Base-by-base conservation (phyloP, 2,329 filamentous ascomycete species). In the Paecilomyces sp. region DNA sequence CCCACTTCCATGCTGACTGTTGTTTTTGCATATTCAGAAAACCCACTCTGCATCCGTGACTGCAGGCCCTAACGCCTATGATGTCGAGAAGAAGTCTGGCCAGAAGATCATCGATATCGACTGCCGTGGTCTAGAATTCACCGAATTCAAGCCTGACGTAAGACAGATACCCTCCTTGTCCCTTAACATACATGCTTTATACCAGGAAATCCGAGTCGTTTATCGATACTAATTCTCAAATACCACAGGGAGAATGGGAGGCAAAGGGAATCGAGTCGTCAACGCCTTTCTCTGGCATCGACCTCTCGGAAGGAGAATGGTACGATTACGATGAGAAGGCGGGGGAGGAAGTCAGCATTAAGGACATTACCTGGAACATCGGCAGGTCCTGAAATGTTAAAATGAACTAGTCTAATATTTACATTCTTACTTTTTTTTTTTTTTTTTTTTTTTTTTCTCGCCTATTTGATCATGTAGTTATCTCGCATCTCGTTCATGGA, bases 291-390 rank as follows among this genome's bases (percentile, higher is more conserved):
- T 82, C 85, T 0, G 85, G 78, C 4, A 89, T 97, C 58, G 92
- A 97, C 66, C 77, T 99, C 58, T 80, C 81, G 0, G 94, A 99
- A 30, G 93, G 90, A 28, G 94, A 99, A 68, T 99, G 94, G 94
- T 99, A 89, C 75, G 93, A 97, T 68, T 99, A 97, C 69, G 92
- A 97, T 67, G 92, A 97, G 77, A 97, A 97, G 80, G 84, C 90
- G 0, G 83, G 88, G 0, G 91, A 96, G 56, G 92, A 97, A 75
- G 92, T 97, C 54, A 94, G 90, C 74, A 92, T 97, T 73, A 93
- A 91, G 72, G 90, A 94, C 31, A 75, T 96, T 58, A 90, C 85
- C 62, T 99, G 92, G 91, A 88, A 92, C 65, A 89, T 99, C 65
- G 83, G 85, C 64, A 83, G 91, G 65, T 85, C 86, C 36, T 94